These are phyloP conservation scores for Castanea sativa DNA, from an alignment of 306 rosid species.

Conservation along the genomic window DNA sequence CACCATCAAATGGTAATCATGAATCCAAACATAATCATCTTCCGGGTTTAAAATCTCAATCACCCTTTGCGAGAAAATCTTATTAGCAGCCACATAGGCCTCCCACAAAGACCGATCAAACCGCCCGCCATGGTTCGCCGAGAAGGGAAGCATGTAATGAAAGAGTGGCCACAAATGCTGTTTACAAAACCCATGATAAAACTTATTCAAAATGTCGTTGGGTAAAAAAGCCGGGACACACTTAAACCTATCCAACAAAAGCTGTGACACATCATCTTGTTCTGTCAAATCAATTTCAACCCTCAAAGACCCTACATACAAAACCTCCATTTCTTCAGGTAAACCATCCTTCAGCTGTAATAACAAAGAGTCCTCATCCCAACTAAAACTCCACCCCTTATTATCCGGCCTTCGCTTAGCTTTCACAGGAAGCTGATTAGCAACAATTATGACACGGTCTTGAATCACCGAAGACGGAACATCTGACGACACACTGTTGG, in stretches of 20 bases:
- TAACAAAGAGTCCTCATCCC: conserved; percentile 60
- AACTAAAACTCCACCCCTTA: conserved; percentile 59
- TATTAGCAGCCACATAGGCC: conserved; percentile 70
- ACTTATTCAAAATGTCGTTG: conserved; percentile 40
- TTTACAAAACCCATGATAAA: conserved; percentile 69
- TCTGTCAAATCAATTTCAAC: conserved; percentile 47
- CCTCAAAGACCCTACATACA: conserved; percentile 61
- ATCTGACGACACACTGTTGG: conserved; percentile 55
- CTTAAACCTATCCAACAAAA: conserved; percentile 59
- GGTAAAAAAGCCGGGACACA: conserved; percentile 72
- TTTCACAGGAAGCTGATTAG: conserved; percentile 57
- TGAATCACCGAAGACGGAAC: conserved; percentile 49
- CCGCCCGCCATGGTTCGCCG: conserved; percentile 57
- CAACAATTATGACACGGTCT: conserved; percentile 58
- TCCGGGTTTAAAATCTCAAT: conserved; percentile 66
- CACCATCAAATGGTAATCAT: conserved; percentile 73
- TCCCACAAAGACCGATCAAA: conserved; percentile 68
- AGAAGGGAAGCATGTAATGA: conserved; percentile 70
- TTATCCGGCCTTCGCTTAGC: conserved; percentile 56
- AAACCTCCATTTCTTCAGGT: conserved; percentile 63
- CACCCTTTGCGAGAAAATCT: conserved; percentile 62
- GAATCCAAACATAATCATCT: conserved; percentile 69
- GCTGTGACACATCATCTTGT: conserved; percentile 60
- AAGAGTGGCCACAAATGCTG: conserved; percentile 72
- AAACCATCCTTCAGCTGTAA: conserved; percentile 59